Conservation (phyloP, 225 moss, liverwort and hornwort species). For the Physcomitrium patens region DNA sequence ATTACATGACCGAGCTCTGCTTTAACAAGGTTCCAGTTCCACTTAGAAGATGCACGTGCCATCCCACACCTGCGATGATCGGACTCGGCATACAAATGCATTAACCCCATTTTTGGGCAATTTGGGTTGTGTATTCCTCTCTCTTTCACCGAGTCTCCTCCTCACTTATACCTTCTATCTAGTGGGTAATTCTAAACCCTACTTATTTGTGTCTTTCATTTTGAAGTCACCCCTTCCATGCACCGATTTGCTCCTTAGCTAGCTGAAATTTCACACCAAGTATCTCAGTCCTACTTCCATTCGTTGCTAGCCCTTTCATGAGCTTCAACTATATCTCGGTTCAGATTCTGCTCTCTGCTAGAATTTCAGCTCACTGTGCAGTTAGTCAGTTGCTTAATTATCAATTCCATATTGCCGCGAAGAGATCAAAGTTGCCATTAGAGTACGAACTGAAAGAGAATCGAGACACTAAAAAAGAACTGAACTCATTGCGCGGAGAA, state of each 20-base stretch:
- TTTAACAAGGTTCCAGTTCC: conserved; percentile 65
- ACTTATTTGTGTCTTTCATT: conserved; percentile 2
- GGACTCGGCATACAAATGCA: conserved; percentile 57
- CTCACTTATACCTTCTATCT: background rate
- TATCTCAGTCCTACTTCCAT: conserved; percentile 13
- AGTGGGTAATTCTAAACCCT: no score
- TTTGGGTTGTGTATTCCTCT: background rate
- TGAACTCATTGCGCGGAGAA: no score
- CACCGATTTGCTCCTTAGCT: background rate
- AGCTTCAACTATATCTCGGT: background rate
- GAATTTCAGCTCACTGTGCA: background rate
- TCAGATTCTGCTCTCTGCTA: background rate
- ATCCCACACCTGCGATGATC: conserved; percentile 53
- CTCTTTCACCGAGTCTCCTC: conserved; percentile 7
- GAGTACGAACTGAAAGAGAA: no score
- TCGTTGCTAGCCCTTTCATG: background rate
- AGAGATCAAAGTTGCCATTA: no score
- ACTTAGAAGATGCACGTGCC: conserved; percentile 48
- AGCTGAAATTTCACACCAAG: conserved; percentile 8
- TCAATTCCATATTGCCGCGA: no score
- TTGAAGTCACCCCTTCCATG: conserved; percentile 6
- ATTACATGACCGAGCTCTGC: conserved; percentile 66
- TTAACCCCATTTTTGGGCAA: conserved; percentile 43
- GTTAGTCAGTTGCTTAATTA: no score
- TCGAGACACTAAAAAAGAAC: no score